These are phyloP conservation scores for Ceratocystiopsis minuta DNA, from an alignment of 2,329 filamentous ascomycete genomes.

Conservation along the genomic window DNA sequence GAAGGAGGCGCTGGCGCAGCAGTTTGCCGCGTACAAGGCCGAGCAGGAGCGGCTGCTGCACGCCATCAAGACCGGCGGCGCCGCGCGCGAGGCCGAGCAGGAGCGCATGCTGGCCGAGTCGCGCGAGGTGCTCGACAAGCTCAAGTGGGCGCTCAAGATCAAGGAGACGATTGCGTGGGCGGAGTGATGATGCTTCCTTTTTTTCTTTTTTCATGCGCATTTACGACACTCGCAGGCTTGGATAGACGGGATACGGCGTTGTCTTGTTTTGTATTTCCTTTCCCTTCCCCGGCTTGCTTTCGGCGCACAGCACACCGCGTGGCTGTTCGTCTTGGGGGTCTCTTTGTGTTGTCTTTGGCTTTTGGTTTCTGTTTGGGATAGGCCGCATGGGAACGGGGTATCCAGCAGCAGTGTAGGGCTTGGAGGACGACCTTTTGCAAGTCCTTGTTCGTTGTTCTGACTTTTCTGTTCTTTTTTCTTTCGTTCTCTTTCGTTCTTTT, in stretches of 20 bases:
- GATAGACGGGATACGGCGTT: slow-evolving; percentile 7
- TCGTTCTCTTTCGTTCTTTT: no score
- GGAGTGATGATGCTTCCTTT: slow-evolving; percentile 18
- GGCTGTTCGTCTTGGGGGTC: neutral
- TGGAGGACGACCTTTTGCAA: no score
- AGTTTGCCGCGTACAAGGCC: slow-evolving; percentile 47
- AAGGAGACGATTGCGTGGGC: slow-evolving; percentile 42
- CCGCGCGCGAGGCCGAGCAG: slow-evolving; percentile 41
- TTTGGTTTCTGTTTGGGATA: no score
- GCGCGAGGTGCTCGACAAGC: slow-evolving; percentile 42
- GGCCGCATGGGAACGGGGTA: no score
- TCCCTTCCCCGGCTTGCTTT: neutral
- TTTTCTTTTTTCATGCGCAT: slow-evolving; percentile 1
- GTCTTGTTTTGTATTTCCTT: neutral
- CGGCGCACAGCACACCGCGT: no score
- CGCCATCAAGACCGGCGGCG: slow-evolving; percentile 39
- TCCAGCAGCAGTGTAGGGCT: no score
- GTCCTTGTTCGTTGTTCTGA: no score
- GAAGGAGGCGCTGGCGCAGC: slow-evolving; percentile 40
- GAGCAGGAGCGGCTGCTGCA: slow-evolving; percentile 44
- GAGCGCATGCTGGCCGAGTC: slow-evolving; percentile 38
- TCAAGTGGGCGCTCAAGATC: slow-evolving; percentile 55
- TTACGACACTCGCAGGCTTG: neutral
- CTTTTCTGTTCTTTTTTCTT: no score
- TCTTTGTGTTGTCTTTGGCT: no score